Conservation (phyloP, 495 filamentous ascomycete genomes). For the Trichocladium antarcticum region DNA sequence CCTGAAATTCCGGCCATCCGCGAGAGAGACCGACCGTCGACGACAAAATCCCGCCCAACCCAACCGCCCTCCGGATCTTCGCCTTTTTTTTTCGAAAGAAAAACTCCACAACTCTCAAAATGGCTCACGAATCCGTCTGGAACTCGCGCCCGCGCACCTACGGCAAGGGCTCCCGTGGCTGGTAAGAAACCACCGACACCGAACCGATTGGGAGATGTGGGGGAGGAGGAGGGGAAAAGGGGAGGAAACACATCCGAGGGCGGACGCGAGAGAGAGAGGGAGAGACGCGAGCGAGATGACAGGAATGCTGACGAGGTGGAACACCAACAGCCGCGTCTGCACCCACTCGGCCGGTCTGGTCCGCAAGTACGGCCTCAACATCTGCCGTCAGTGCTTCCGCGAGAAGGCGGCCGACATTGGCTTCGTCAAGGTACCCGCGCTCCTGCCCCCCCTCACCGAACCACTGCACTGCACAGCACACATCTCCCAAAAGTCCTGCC, state of each 20-base stretch:
- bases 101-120: slow-evolving; percentile 38
- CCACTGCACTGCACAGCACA: too few relatives aligned
- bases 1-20: slow-evolving; percentile 3
- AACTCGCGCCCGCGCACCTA: slow-evolving; percentile 93
- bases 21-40: slow-evolving; percentile 8
- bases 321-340: slow-evolving; percentile 72
- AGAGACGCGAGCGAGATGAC: neutral
- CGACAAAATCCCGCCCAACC: slow-evolving; percentile 12
- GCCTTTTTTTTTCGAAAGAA: slow-evolving; percentile 3
- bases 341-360: slow-evolving; percentile 89
- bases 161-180: slow-evolving; percentile 86
- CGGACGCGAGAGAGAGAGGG: neutral
- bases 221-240: neutral
- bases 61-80: slow-evolving; percentile 6
- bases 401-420: slow-evolving; percentile 95
- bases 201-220: neutral
- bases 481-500: neutral
- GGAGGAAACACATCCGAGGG: neutral
- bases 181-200: slow-evolving; percentile 48
- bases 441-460: too few relatives aligned
- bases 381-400: slow-evolving; percentile 99
- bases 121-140: slow-evolving; percentile 99
- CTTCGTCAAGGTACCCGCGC: slow-evolving; percentile 76
- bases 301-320: slow-evolving; percentile 13
- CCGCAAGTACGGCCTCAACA: slow-evolving; percentile 98